Evolutionary conservation across 257 asterid species (phyloP), one percentile per base, ranked within the genome.

Genomic region (Scutellaria galericulata): DNA sequence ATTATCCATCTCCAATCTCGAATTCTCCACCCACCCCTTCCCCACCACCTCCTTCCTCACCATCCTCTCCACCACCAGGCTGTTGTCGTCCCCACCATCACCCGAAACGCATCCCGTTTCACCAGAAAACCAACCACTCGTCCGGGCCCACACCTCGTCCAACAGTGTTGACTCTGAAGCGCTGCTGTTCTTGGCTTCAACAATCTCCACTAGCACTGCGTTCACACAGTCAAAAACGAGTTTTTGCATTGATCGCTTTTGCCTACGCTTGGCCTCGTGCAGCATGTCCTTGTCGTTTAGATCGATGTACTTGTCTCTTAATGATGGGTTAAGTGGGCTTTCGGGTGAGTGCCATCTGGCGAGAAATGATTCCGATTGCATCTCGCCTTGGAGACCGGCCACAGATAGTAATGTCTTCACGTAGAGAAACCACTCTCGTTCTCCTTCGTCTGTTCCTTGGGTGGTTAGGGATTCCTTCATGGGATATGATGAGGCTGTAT

Each of bases 161-260:
- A 80, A 48, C 59, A 82, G 44, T 60, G 78, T 68, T 14, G 78
- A 53, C 27, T 7, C 48, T 2, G 85, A 62, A 10, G 71, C 52
- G 52, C 71, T 75, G 52, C 71, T 75, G 46, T 73, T 75, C 40
- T 70, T 75, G 66, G 84, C 78, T 71, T 88, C 89, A 47, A 85
- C 77, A 2, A 86, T 83, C 13, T 91, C 98, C 51, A 88, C 68
- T 68, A 94, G 50, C 6, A 81, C 89, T 67, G 81, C 86, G 65
- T 91, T 94, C 14, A 89, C 91, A 62, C 90, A 86, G 66, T 94
- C 99, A 14, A 91, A 94, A 68, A 94, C 86, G 11, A 94, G 95
- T 80, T 88, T 94, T 12, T 87, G 93, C 70, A 81, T 81, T 35
- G 98, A 94, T 73, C 98, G 77, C 71, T 78, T 87, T 71, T 86